A percentile compares a stretch with the other conserved stretches of the same genome.
phyloP scores from a whole-genome alignment of 495 filamentous ascomycete species.

The Penicillium cataractarum region DNA sequence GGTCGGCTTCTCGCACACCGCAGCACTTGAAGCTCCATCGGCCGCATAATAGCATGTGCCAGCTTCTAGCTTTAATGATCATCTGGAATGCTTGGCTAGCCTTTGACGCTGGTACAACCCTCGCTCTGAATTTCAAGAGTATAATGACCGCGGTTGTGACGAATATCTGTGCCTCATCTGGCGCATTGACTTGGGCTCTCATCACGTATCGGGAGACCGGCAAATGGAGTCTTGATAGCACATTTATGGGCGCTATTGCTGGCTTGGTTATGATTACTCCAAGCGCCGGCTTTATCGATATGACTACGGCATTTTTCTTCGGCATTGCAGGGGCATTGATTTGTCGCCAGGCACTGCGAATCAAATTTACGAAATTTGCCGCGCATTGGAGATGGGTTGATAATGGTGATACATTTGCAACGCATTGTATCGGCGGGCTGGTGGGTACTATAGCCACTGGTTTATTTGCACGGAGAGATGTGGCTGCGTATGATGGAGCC shows the following conservation, averaged over 20 bases:
- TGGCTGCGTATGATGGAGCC: constrained; percentile 46
- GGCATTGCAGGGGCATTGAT: constrained; percentile 45
- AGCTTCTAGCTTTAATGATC: constrained; percentile 54
- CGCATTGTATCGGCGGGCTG: constrained; percentile 49
- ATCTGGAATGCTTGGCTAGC: constrained; percentile 60
- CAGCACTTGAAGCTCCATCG: constrained; percentile 49
- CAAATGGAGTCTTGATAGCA: constrained; percentile 50
- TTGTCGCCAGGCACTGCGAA: constrained; percentile 50
- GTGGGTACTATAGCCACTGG: constrained; percentile 43
- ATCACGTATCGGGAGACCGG: constrained; percentile 50
- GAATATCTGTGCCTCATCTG: constrained; percentile 51
- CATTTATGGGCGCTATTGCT: constrained; percentile 54
- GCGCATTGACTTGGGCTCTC: constrained; percentile 50
- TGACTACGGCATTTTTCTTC: constrained; percentile 48
- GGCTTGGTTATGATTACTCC: constrained; percentile 56
- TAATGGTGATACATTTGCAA: constrained; percentile 51
- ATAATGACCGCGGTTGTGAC: constrained; percentile 54
- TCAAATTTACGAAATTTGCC: constrained; percentile 49
- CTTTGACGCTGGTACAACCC: constrained; percentile 57
- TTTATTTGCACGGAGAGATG: constrained; percentile 40
- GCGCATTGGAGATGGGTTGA: constrained; percentile 43
- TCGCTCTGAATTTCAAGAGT: constrained; percentile 47
- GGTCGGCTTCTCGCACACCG: constrained; percentile 39
- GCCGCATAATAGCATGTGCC: constrained; percentile 51
- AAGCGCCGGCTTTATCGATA: constrained; percentile 48